Percentiles rank a stretch among this genome's conserved stretches.
Conservation (phyloP, 2,329 filamentous ascomycete genomes). For the Ophiostoma tasmaniense region DNA sequence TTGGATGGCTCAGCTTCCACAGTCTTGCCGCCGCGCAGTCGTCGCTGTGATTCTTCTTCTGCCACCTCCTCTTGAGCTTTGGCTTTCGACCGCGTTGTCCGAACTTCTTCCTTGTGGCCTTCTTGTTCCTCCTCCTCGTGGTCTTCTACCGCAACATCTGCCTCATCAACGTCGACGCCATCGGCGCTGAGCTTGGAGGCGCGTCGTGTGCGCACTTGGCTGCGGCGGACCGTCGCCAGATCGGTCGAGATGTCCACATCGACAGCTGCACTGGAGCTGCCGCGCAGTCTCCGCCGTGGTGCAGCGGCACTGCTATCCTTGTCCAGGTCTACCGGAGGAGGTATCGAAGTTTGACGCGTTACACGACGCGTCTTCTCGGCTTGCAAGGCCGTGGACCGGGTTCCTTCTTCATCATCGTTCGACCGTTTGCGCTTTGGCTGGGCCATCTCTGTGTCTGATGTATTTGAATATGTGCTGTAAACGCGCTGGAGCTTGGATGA, state of each 20-base stretch:
- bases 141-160: neutral
- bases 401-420: slow-evolving; percentile 17
- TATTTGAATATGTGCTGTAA: neutral
- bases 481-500: neutral
- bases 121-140: neutral
- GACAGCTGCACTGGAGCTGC: neutral
- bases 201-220: neutral
- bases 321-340: slow-evolving; percentile 23
- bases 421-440: slow-evolving; percentile 28
- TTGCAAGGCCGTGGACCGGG: neutral
- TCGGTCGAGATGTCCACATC: neutral
- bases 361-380: slow-evolving; percentile 24
- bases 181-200: neutral
- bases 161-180: neutral
- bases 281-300: slow-evolving; percentile 21
- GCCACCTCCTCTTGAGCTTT: neutral
- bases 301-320: slow-evolving; percentile 10
- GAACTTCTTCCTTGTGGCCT: neutral
- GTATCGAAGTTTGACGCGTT: slow-evolving; percentile 30
- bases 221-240: neutral
- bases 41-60: slow-evolving; percentile 1
- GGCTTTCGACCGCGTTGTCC: neutral
- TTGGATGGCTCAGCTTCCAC: neutral
- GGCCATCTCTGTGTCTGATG: slow-evolving; percentile 20
- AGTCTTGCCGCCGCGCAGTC: slow-evolving; percentile 8